Evolutionary conservation across 2,329 filamentous ascomycete species (phyloP), one percentile per base, ranked within the genome.

Genomic region (Ceratocystis ficicola): DNA sequence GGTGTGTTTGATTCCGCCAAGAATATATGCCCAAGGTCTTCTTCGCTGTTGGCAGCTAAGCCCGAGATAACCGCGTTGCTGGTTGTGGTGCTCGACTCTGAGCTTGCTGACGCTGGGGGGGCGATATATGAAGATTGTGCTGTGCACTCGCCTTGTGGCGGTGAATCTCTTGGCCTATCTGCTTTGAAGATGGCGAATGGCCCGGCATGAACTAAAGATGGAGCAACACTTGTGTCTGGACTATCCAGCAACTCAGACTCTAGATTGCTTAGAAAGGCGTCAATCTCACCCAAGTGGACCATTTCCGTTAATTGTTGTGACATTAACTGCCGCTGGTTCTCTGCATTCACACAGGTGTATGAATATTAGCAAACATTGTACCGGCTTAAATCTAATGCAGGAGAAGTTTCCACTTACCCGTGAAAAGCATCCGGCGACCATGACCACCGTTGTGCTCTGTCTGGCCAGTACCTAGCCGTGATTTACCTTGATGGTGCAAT

Each of bases 401-500:
- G 2, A 52, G n/a, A 8, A 52, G 4, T 2, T 25, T 52, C 12
- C 28, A 65, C 62, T 36, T 36, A 67, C 65, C 65, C 7, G 62
- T 67, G 41, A 65, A 67, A n/a, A 67, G 60, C 5, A 67, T 62
- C n/a, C 65, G 20, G 15, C 65, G 57, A 32, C 65, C 65, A 60
- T 67, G 65, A 7, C 65, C 62, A 17, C 65, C 65, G 36, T 65
- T 57, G 44, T 62, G 36, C 12, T 44, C 44, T 55, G 32, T 2
- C 46, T 55, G 44, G 17, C 22, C 62, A 52, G 15, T 28, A 44
- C 36, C 6, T 28, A n/a, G 5, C 62, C 44, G 59, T 55, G 20
- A 4, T 30, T 22, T 28, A 22, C 22, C 62, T 20, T 5, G 50
- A 55, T 15, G 10, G 8, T 64, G 62, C 32, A 67, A 44, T 44